These are phyloP conservation scores for Encephalitozoon romaleae DNA, from an alignment of 371 early-diverging fungal species.

Conservation along the genomic window DNA sequence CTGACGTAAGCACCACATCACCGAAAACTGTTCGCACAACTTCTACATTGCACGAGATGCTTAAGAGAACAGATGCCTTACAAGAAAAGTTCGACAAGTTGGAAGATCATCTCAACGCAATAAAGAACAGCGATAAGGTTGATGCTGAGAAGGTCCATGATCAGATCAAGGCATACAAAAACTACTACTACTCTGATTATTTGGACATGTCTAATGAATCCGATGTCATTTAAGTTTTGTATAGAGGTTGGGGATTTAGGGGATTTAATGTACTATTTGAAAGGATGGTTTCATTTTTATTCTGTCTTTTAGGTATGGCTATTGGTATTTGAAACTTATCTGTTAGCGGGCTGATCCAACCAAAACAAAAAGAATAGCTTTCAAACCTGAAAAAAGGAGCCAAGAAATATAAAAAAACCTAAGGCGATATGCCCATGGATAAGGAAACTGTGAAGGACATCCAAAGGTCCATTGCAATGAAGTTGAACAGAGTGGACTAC, in stretches of 20 bases:
- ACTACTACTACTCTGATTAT: slow-evolving; percentile 46
- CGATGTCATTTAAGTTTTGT: slow-evolving; percentile 32
- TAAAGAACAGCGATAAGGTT: slow-evolving; percentile 46
- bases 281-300: background rate
- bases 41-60: slow-evolving; percentile 58
- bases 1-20: slow-evolving; percentile 23
- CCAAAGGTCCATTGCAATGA: slow-evolving; percentile 37
- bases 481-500: slow-evolving; percentile 54
- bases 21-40: slow-evolving; percentile 52
- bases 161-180: slow-evolving; percentile 34
- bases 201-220: slow-evolving; percentile 49
- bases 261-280: background rate
- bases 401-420: background rate
- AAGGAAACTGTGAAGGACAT: slow-evolving; percentile 32
- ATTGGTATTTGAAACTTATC: background rate
- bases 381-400: slow-evolving; percentile 3
- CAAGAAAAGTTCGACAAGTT: slow-evolving; percentile 56
- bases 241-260: background rate
- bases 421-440: background rate
- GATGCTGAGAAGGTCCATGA: slow-evolving; percentile 37
- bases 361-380: background rate
- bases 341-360: background rate
- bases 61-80: slow-evolving; percentile 54
- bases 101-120: slow-evolving; percentile 54
- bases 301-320: too few species aligned